Evolutionary conservation across 176 grass and related monocot genomes (phyloP), one percentile per base, ranked within the genome.

Genomic region (Saccharum spontaneum): DNA sequence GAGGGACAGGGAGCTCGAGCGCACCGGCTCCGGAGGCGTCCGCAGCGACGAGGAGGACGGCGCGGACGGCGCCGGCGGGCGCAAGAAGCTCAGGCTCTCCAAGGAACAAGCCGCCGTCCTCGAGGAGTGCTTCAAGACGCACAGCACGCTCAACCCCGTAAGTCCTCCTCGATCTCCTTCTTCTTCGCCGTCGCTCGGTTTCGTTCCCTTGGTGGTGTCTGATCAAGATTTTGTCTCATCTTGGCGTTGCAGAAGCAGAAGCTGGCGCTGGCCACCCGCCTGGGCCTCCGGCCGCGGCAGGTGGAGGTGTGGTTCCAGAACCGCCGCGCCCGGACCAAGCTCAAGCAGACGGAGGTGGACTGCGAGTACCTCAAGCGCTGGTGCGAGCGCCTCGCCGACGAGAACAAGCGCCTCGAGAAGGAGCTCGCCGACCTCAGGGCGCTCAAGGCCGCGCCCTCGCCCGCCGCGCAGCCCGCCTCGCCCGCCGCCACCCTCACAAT

Each of bases 221-320:
- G 79, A 86, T n/a, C 78, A 22, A 83, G 71, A 34, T 2, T 34
- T 31, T 7, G 11, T 16, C 10, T 54, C 0, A n/a, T 20, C 8
- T 16, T 1, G 0, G 8, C 2, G 0, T 2, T 63, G 73, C 89
- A 91, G 89, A 94, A 98, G 88, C 97, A 98, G 71, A 98, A 98
- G 88, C 36, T 89, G 6, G 87, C 89, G 10, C 55, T 98, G 46
- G 97, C 97, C 1, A 90, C 88, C 63, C 81, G 92, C 13, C 91
- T 98, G 0, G 89, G 88, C 4, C 88, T 98, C 10, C 75, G 93
- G 50, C 93, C 97, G 8, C 81, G 97, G 41, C 97, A 98, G 72
- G 97, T 98, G 71, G 97, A 98, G 79, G 97, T 98, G 57, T 98
- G 97, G 97, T 98, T 98, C 89, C 97, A 98, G 85, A 98, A 98